Percentiles rank a stretch among this genome's conserved stretches.
Evolutionary conservation across 2,329 filamentous ascomycete genomes (phyloP).

Genomic region (Graphilbum fragrans): DNA sequence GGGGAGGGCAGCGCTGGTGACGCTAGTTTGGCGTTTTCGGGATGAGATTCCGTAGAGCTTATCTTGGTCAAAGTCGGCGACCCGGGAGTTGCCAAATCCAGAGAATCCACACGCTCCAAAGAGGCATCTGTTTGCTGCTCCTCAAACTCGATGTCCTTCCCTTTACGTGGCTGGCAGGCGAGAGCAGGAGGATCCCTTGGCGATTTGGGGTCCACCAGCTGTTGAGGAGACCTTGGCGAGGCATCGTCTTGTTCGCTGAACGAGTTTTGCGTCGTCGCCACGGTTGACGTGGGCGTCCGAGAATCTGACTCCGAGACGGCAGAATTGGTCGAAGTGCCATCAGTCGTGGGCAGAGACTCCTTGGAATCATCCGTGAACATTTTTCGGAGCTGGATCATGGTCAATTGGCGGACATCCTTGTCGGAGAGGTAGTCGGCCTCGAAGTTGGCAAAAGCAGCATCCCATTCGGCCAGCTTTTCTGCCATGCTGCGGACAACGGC

Average conservation of each 20-base stretch:
- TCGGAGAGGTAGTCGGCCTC: constrained; percentile 91
- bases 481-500: constrained; percentile 79
- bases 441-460: constrained; percentile 78
- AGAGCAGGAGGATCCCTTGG: too few species aligned
- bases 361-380: constrained; percentile 88
- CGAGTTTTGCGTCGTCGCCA: too few species aligned
- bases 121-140: too few species aligned
- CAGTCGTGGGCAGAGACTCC: constrained; percentile 57
- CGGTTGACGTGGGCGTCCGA: constrained; percentile 5
- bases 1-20: too few species aligned
- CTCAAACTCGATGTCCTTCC: too few species aligned
- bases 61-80: too few species aligned
- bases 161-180: too few species aligned
- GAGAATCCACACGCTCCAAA: too few species aligned
- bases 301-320: constrained; percentile 12
- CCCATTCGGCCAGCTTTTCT: constrained; percentile 89
- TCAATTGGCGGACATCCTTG: constrained; percentile 87
- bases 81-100: too few species aligned
- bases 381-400: constrained; percentile 84
- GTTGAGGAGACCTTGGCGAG: neutral
- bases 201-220: too few species aligned
- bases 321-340: constrained; percentile 29
- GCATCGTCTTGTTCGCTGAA: neutral
- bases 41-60: too few species aligned
- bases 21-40: too few species aligned